Percentiles rank a stretch among this genome's conserved stretches.
Evolutionary conservation across 1,284 basidiomycete genomes (phyloP).

Genomic region (Melampsora americana): DNA sequence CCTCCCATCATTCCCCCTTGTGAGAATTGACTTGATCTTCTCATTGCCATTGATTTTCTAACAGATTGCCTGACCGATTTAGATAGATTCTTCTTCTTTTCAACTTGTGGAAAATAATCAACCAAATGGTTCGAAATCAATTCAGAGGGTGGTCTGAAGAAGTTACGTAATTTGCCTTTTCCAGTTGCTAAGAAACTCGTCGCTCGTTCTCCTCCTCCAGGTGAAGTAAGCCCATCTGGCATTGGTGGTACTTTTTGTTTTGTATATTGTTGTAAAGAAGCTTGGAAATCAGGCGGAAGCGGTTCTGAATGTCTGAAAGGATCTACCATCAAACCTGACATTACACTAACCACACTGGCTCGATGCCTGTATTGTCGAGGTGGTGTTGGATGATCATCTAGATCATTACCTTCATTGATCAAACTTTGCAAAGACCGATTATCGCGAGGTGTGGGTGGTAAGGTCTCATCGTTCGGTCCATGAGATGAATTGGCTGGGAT

Average conservation of each 20-base stretch:
- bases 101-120: slow-evolving; percentile 91
- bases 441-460: slow-evolving; percentile 44
- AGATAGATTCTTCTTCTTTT: slow-evolving; percentile 74
- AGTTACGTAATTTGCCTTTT: slow-evolving; percentile 72
- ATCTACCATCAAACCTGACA: slow-evolving; percentile 74
- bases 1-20: not conserved
- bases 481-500: slow-evolving; percentile 49
- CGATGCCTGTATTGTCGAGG: slow-evolving; percentile 71
- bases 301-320: slow-evolving; percentile 54
- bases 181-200: slow-evolving; percentile 42
- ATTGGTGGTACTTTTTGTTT: not conserved
- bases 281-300: slow-evolving; percentile 42
- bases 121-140: slow-evolving; percentile 93
- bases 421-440: slow-evolving; percentile 48
- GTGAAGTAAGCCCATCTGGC: slow-evolving; percentile 46
- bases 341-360: slow-evolving; percentile 87
- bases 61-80: slow-evolving; percentile 64
- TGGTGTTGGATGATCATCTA: slow-evolving; percentile 20
- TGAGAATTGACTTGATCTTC: slow-evolving; percentile 28
- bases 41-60: slow-evolving; percentile 37
- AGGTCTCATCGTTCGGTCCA: slow-evolving; percentile 49
- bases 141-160: slow-evolving; percentile 94
- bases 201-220: slow-evolving; percentile 26
- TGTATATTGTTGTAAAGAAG: slow-evolving; percentile 22
- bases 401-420: not conserved